A percentile compares a stretch with the other conserved stretches of the same genome.
phyloP scores from a whole-genome alignment of 768 basidiomycete species.

The Termitomyces sp. region DNA sequence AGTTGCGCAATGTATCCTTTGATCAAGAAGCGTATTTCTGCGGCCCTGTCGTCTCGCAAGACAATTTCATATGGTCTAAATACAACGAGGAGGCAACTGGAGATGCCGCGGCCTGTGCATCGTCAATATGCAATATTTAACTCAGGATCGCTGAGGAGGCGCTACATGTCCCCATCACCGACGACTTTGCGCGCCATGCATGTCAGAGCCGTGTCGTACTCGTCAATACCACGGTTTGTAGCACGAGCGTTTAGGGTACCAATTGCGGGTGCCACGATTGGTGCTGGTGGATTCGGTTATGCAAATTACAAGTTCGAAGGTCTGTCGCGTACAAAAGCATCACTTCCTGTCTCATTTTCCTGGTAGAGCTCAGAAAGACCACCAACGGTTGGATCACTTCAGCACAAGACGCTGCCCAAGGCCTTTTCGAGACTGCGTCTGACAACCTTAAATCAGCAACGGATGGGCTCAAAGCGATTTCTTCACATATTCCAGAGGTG shows the following conservation, averaged over 20 bases:
- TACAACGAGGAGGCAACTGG: constrained; percentile 29
- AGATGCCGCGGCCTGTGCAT: constrained; percentile 39
- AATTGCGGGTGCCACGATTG: constrained; percentile 82
- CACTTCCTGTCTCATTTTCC: neutral
- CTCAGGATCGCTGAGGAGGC: constrained; percentile 46
- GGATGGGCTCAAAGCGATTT: constrained; percentile 57
- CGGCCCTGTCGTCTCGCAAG: constrained; percentile 31
- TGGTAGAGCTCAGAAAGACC: constrained; percentile 65
- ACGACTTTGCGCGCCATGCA: constrained; percentile 60
- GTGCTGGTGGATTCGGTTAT: constrained; percentile 88
- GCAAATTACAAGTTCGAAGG: constrained; percentile 98
- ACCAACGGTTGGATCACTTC: constrained; percentile 62
- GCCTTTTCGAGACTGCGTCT: constrained; percentile 63
- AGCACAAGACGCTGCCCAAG: constrained; percentile 67
- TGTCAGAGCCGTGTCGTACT: constrained; percentile 75
- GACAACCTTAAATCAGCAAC: constrained; percentile 70
- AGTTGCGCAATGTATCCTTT: constrained; percentile 13
- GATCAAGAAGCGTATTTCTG: constrained; percentile 13
- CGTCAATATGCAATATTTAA: constrained; percentile 57
- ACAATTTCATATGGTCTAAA: constrained; percentile 49
- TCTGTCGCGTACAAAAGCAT: constrained; percentile 27
- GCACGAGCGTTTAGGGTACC: constrained; percentile 86
- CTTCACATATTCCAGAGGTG: constrained; percentile 54
- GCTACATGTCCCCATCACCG: constrained; percentile 37
- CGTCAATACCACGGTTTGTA: constrained; percentile 85